Percentiles rank a stretch among this genome's conserved stretches.
Evolutionary conservation across 768 basidiomycete species (phyloP).

Genomic region (Sarcomyxa edulis): DNA sequence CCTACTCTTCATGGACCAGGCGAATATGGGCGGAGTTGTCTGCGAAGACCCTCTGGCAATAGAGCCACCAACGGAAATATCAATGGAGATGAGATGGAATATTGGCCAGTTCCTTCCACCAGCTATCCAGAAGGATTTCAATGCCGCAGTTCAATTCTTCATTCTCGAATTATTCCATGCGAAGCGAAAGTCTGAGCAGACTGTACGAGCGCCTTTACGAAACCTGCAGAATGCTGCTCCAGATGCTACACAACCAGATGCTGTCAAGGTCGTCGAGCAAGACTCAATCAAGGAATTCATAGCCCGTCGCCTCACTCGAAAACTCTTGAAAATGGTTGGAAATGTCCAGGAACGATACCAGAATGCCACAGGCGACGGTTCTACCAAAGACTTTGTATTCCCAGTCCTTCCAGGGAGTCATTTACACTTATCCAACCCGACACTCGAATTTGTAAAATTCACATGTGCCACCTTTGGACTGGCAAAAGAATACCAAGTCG

Average conservation of each 20-base stretch:
- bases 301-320: conserved; percentile 72
- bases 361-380: conserved; percentile 49
- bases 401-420: conserved; percentile 86
- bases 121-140: conserved; percentile 75
- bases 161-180: conserved; percentile 81
- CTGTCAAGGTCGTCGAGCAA: conserved; percentile 61
- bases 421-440: conserved; percentile 70
- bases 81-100: conserved; percentile 88
- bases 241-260: conserved; percentile 62
- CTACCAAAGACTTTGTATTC: conserved; percentile 62
- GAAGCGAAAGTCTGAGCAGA: conserved; percentile 56
- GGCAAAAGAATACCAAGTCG: conserved; percentile 76
- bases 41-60: conserved; percentile 72
- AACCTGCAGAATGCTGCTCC: conserved; percentile 58
- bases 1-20: conserved; percentile 91
- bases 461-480: conserved; percentile 77
- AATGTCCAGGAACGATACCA: conserved; percentile 56
- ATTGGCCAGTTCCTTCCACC: conserved; percentile 85
- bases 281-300: conserved; percentile 74
- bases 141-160: conserved; percentile 68
- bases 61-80: conserved; percentile 63
- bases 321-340: conserved; percentile 66
- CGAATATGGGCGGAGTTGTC: conserved; percentile 88
- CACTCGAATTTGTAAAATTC: conserved; percentile 87
- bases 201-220: conserved; percentile 65